Evolutionary conservation across 2,329 filamentous ascomycete species (phyloP), one percentile per base, ranked within the genome.

Genomic region (Phaeosphaeria sp.): DNA sequence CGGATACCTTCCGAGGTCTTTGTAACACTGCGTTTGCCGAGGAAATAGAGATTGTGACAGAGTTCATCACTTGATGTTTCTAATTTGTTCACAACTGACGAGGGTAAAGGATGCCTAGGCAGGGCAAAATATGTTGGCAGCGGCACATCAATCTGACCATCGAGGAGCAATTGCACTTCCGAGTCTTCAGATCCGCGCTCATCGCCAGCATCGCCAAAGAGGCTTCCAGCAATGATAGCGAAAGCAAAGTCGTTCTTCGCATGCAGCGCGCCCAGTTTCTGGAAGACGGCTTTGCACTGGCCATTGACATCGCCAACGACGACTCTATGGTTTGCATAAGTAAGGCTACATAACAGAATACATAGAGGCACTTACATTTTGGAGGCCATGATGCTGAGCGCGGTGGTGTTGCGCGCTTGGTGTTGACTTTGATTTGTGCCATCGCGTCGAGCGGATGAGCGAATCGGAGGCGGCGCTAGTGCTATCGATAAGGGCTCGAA

Each of bases 111-210:
- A 47, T 83, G 83, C 39, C 82, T 88, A 65, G 91, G 93, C 59
- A 97, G 83, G 2, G 91, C 92, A 75, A 98, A 99, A 79, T 99
- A 99, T 8, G 91, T 96, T 1, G 93, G 89, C 0, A 98, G 80
- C 2, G 93, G 89, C 4, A 98, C 82, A 21, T 82, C 74, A 51
- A 96, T 88, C 11, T 85, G 82, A n/a, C 92, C 92, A 24, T 86
- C 79, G 0, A 98, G 78, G 3, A 99, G 84, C 9, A 86, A 83
- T 11, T 82, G 79, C 5, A 95, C 78, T 46, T 71, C 74, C 13
- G 86, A 82, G 42, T 88, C 82, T 51, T 90, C 84, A 46, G 88
- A 83, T 1, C 82, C 78, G 0, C 73, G 74, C 3, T 73, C 63
- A 13, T 73, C 72, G 30, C 77, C 67, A 22, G 82, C 79, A 44